Evolutionary conservation across 208 protist species (phyloP).

Genomic region (Trichomonas vaginalis): DNA sequence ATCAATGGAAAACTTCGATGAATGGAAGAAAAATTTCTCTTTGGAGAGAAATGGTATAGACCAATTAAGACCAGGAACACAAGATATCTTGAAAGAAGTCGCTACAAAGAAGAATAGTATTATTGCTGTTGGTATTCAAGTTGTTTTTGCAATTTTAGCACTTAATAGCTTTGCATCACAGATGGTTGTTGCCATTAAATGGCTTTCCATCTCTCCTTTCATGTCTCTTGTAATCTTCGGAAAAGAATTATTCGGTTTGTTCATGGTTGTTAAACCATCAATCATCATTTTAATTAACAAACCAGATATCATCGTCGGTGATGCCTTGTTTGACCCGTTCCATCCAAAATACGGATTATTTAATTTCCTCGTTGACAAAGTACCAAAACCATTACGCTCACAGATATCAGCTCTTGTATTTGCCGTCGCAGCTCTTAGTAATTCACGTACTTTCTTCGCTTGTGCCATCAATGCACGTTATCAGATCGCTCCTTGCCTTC

Average conservation of each 20-base stretch:
- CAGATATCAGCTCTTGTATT: not conserved
- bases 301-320: not conserved
- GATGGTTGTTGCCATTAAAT: not conserved
- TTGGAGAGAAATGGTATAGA: no score
- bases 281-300: not conserved
- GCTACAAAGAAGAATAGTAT: no score
- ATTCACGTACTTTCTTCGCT: not conserved
- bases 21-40: no score
- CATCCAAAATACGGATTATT: not conserved
- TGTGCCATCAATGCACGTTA: not conserved
- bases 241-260: not conserved
- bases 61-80: no score
- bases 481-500: not conserved
- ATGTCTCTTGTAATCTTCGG: not conserved
- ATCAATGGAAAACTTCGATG: no score
- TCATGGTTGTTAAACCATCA: not conserved
- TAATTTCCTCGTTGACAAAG: not conserved
- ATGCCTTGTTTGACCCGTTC: not conserved
- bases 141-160: not conserved
- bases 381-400: not conserved
- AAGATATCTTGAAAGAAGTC: no score
- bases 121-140: not conserved
- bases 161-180: not conserved
- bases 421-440: not conserved
- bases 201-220: not conserved